These are phyloP conservation scores for Pyrus communis DNA, from an alignment of 306 rosid genomes.

Conservation along the genomic window DNA sequence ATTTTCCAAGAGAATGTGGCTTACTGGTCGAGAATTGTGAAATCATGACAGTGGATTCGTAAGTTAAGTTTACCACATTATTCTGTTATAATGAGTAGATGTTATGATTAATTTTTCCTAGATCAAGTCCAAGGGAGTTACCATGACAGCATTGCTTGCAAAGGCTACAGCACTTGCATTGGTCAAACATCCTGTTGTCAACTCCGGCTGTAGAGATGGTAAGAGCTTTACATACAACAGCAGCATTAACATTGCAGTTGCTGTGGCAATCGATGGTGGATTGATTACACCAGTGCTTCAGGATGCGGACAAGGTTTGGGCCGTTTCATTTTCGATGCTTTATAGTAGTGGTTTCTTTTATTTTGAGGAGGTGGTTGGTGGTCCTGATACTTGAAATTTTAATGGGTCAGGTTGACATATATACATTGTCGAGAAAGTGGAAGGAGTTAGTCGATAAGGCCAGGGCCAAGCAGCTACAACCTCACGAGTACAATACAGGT, in stretches of 20 bases:
- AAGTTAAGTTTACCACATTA: background rate
- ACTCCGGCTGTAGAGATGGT: conserved; percentile 94
- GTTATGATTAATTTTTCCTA: conserved; percentile 17
- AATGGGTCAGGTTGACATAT: conserved; percentile 60
- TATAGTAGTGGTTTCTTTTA: conserved; percentile 2
- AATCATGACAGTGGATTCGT: background rate
- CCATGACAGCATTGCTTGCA: conserved; percentile 98
- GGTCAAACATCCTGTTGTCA: conserved; percentile 78
- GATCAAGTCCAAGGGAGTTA: conserved; percentile 96
- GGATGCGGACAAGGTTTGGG: conserved; percentile 83
- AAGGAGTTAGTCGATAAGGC: conserved; percentile 95
- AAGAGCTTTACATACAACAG: conserved; percentile 86
- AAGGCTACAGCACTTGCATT: conserved; percentile 94
- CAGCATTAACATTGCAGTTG: conserved; percentile 82
- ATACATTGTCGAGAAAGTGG: conserved; percentile 93
- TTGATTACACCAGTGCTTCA: conserved; percentile 91
- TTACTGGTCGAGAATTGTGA: background rate
- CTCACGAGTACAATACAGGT: conserved; percentile 88
- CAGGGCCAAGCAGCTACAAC: conserved; percentile 91
- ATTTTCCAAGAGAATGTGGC: background rate
- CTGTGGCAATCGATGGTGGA: conserved; percentile 91
- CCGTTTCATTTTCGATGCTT: background rate
- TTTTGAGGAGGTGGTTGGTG: background rate
- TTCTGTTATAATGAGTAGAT: background rate
- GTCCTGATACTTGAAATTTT: background rate